Conservation (phyloP, 495 filamentous ascomycete species). For the Xylaria acuta region DNA sequence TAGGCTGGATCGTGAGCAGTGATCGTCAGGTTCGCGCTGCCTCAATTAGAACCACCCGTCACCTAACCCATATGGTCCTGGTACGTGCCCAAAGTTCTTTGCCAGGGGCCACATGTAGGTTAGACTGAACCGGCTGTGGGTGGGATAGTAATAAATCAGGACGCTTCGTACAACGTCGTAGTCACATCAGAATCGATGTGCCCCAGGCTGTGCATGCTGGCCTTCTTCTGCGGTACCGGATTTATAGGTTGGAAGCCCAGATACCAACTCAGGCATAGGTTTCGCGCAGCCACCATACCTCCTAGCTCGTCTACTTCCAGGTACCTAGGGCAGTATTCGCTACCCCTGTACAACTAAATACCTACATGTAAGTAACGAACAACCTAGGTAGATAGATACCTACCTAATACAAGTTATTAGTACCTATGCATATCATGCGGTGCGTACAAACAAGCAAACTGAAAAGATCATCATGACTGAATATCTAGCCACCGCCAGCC, state of each 20-base stretch:
- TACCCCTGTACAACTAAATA: background rate
- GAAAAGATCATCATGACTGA: background rate
- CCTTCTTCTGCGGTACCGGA: background rate
- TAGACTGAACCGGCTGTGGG: background rate
- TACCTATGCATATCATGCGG: background rate
- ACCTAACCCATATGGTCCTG: conserved; percentile 24
- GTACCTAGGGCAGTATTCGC: conserved; percentile 3
- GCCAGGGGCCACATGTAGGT: background rate
- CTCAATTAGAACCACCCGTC: background rate
- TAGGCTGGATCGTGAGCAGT: background rate
- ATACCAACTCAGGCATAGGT: background rate
- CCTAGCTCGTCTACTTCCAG: background rate
- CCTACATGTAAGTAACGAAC: background rate
- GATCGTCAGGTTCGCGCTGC: conserved; percentile 19
- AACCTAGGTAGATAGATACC: background rate
- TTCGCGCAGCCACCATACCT: background rate
- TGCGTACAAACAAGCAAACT: background rate
- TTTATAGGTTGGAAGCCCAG: background rate
- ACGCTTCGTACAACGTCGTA: background rate
- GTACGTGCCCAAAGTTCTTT: background rate
- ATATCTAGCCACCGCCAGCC: background rate
- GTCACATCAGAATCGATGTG: background rate
- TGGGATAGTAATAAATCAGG: background rate
- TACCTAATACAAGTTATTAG: background rate
- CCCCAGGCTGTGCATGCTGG: conserved; percentile 1